These are phyloP conservation scores for Meyerozyma elateridarum DNA, from an alignment of 1,139 yeast genomes.

Conservation along the genomic window DNA sequence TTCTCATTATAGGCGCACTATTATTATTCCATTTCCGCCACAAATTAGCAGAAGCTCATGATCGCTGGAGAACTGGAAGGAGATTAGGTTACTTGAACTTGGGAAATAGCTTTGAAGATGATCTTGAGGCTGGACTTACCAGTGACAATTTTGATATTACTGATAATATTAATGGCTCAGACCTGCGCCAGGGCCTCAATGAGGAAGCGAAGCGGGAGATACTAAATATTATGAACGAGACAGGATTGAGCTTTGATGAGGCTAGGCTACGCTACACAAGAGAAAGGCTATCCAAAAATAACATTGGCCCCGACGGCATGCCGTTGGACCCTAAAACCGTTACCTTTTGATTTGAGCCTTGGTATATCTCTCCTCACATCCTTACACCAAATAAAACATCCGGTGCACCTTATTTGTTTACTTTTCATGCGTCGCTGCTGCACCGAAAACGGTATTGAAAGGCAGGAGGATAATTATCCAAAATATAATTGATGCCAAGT, in stretches of 20 bases:
- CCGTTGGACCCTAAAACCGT: conserved; percentile 48
- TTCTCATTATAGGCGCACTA: conserved; percentile 7
- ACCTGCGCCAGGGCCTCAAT: conserved; percentile 59
- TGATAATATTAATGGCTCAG: conserved; percentile 43
- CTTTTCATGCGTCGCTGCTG: conserved; percentile 1
- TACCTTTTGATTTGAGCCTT: no score
- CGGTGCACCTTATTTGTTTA: conserved; percentile 4
- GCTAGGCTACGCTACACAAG: conserved; percentile 58
- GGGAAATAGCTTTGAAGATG: conserved; percentile 45
- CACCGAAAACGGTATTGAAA: conserved; percentile 1
- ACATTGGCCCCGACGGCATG: conserved; percentile 43
- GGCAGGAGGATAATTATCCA: neutral
- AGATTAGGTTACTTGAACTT: conserved; percentile 18
- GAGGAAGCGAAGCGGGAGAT: conserved; percentile 50
- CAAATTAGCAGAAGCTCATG: conserved; percentile 13
- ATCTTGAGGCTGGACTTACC: conserved; percentile 60
- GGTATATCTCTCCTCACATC: no score
- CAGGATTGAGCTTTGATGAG: conserved; percentile 55
- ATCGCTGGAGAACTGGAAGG: conserved; percentile 19
- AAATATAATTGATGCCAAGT: no score
- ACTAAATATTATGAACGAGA: conserved; percentile 47
- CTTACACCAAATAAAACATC: no score
- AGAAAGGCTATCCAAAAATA: conserved; percentile 43
- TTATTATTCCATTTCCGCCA: conserved; percentile 14
- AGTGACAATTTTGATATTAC: conserved; percentile 56